Base-by-base conservation (phyloP, 495 filamentous ascomycete genomes). In the Chaetomium fimeti region DNA sequence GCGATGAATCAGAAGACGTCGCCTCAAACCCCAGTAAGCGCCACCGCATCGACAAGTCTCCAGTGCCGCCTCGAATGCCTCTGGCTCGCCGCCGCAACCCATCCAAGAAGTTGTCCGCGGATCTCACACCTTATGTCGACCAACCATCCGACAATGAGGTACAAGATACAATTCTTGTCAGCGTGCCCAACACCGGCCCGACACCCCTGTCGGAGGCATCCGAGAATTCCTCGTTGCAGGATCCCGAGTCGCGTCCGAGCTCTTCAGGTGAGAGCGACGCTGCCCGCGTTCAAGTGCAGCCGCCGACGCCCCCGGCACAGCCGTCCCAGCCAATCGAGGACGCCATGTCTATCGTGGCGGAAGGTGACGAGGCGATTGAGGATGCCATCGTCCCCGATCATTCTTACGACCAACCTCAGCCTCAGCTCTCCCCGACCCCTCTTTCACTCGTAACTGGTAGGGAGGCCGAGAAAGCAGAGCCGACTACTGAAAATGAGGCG, bases 151-250 rank as follows among this genome's bases (percentile, higher is more conserved):
- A 81, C 55, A 77, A 77, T 42, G 77, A 81, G 32, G 76, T 81
- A 7, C 76, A 78, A 63, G 80, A 82, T 66, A 81, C 79, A 32
- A 81, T 82, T 62, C 75, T 81, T 32, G 80, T 82, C 48, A 78
- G 79, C 29, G 74, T 75, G 6, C 61, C 71, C 22, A 49, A 20
- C 45, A 72, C 69, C 59, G 67, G 71, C 29, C 32, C 13, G 71
- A n/a, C 5, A 56, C 60, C 9, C 60, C 61, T n/a, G 18, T 55
- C 63, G 2, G 71, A 70, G 16, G 72, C 66, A 15, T 71, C 71
- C 20, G 70, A 69, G 0, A 48, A 58, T 3, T 74, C 71, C 2
- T 71, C 70, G 18, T 54, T 58, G 38, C 62, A 51, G 15, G 68
- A 74, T 48, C 58, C 72, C 11, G 67, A 68, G 38, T 62, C 71